Conservation (phyloP, 352 stramenopile genomes). For the Pythium rhizo-oryzae region DNA sequence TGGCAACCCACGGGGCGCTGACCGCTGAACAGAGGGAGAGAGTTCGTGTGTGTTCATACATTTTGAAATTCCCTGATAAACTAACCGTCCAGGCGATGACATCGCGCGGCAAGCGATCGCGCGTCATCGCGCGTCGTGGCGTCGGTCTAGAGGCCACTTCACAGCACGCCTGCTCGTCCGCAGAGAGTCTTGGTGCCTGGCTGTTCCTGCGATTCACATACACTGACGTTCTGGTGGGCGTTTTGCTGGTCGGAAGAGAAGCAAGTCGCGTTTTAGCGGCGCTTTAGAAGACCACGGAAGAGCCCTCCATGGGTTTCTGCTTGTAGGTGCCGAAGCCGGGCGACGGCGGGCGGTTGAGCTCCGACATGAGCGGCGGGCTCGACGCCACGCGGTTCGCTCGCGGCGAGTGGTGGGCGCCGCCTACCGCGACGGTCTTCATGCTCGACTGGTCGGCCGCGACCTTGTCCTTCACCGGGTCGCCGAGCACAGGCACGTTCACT, state of each 20-base stretch:
- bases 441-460: slow-evolving; percentile 10
- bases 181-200: not conserved
- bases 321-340: slow-evolving; percentile 19
- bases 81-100: slow-evolving; percentile 4
- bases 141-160: not conserved
- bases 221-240: not conserved
- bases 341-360: slow-evolving; percentile 9
- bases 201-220: slow-evolving; percentile 8
- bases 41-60: slow-evolving; percentile 13
- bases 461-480: slow-evolving; percentile 12
- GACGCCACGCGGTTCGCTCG: slow-evolving; percentile 10
- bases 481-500: slow-evolving; percentile 12
- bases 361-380: slow-evolving; percentile 8
- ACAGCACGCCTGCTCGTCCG: not conserved
- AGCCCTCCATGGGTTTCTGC: slow-evolving; percentile 12
- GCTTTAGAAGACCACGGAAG: slow-evolving; percentile 19
- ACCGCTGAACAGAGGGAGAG: not conserved
- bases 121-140: not conserved
- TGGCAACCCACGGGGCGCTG: no score
- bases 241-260: not conserved
- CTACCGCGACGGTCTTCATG: slow-evolving; percentile 18
- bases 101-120: not conserved
- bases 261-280: not conserved
- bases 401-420: slow-evolving; percentile 16
- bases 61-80: slow-evolving; percentile 10